Conservation (phyloP, 176 grass and related monocot genomes). For the Zoysia pacifica region DNA sequence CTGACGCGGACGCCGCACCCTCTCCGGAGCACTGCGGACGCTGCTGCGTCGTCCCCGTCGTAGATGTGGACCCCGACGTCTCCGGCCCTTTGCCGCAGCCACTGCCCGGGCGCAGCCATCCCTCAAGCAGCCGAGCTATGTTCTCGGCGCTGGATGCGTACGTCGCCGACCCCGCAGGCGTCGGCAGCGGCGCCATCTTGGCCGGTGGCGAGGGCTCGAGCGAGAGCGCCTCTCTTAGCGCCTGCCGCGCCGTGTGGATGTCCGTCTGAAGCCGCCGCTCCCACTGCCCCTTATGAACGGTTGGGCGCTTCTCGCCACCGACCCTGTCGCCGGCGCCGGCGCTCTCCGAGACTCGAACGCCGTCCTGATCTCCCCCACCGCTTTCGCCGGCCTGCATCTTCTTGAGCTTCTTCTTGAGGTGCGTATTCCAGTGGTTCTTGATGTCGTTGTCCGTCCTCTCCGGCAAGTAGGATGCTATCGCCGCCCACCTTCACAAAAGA, state of each 20-base stretch:
- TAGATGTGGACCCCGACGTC: constrained; percentile 48
- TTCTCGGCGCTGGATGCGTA: constrained; percentile 94
- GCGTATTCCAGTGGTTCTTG: constrained; percentile 99
- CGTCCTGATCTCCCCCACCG: background rate
- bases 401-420: constrained; percentile 94
- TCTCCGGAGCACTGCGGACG: constrained; percentile 52
- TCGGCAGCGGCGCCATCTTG: background rate
- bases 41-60: constrained; percentile 50
- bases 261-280: constrained; percentile 88
- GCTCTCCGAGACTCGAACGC: background rate
- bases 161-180: constrained; percentile 38
- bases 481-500: constrained; percentile 69
- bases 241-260: constrained; percentile 90
- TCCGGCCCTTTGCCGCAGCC: constrained; percentile 34
- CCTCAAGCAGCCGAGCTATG: constrained; percentile 80
- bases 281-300: constrained; percentile 81
- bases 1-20: constrained; percentile 51
- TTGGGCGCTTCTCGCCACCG: background rate
- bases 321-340: background rate
- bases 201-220: constrained; percentile 39
- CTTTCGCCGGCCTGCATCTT: constrained; percentile 51
- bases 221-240: constrained; percentile 78
- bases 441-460: constrained; percentile 98
- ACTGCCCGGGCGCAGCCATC: constrained; percentile 60
- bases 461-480: constrained; percentile 92